These are phyloP conservation scores for Amniculicola lignicola DNA, from an alignment of 495 filamentous ascomycete species.

Conservation along the genomic window DNA sequence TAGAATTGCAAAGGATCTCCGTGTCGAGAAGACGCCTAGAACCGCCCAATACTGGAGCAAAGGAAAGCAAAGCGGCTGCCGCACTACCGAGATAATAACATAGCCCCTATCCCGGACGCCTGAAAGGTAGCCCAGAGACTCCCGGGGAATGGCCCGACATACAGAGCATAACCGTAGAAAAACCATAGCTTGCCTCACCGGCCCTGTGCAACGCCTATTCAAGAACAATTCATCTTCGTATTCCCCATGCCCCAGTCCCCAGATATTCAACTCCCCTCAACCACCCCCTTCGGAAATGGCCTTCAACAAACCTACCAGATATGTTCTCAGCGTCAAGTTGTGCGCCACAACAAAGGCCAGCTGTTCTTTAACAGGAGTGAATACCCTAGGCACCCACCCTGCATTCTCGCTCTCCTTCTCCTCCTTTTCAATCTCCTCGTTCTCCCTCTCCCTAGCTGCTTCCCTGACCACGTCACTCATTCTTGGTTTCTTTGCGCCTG, in stretches of 20 bases:
- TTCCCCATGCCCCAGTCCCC: background rate
- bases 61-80: too few relatives aligned
- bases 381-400: slow-evolving; percentile 49
- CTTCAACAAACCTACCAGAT: slow-evolving; percentile 46
- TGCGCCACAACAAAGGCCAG: slow-evolving; percentile 47
- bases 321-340: slow-evolving; percentile 47
- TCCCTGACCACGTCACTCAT: slow-evolving; percentile 56
- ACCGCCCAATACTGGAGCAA: too few relatives aligned
- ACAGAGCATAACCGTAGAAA: too few relatives aligned
- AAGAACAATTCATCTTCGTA: too few relatives aligned
- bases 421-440: slow-evolving; percentile 24
- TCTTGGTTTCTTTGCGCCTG: slow-evolving; percentile 24
- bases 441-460: slow-evolving; percentile 49
- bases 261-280: slow-evolving; percentile 7
- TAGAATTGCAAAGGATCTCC: too few relatives aligned
- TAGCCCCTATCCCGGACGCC: too few relatives aligned
- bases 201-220: too few relatives aligned
- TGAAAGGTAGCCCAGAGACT: too few relatives aligned
- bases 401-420: slow-evolving; percentile 44
- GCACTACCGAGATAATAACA: too few relatives aligned
- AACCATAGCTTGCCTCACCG: too few relatives aligned
- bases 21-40: too few relatives aligned
- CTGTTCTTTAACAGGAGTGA: slow-evolving; percentile 45
- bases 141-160: too few relatives aligned
- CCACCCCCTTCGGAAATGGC: slow-evolving; percentile 41